phyloP scores from a whole-genome alignment of 2,329 filamentous ascomycete species.

The Pseudocercospora ulei region DNA sequence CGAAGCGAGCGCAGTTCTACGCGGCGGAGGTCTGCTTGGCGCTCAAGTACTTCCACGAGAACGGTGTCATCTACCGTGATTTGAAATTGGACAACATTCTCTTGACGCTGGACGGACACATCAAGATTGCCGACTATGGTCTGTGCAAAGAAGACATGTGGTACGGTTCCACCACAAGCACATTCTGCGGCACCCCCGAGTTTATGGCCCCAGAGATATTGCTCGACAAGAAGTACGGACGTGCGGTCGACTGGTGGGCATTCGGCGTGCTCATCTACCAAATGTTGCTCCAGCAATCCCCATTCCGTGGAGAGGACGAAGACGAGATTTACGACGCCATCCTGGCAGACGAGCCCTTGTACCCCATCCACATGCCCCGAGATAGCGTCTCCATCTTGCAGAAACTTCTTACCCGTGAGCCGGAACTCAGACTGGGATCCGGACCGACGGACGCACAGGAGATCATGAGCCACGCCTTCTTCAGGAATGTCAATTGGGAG shows the following conservation, averaged over 20 bases:
- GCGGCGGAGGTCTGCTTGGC: conserved; percentile 94
- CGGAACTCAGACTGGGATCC: conserved; percentile 81
- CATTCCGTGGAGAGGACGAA: conserved; percentile 96
- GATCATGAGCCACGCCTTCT: conserved; percentile 98
- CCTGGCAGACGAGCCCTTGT: conserved; percentile 90
- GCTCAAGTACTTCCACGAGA: conserved; percentile 98
- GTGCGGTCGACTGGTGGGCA: conserved; percentile 98
- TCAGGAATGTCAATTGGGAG: conserved; percentile 96
- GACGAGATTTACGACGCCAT: conserved; percentile 99
- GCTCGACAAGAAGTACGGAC: conserved; percentile 94
- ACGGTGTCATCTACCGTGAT: conserved; percentile 91
- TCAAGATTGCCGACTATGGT: conserved; percentile 98
- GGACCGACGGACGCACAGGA: conserved; percentile 96
- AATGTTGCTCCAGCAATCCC: conserved; percentile 97
- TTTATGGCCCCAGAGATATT: conserved; percentile 99
- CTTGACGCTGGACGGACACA: conserved; percentile 86
- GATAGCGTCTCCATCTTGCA: conserved; percentile 96
- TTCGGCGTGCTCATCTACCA: conserved; percentile 99
- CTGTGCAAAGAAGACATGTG: conserved; percentile 99
- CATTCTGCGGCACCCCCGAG: conserved; percentile 98
- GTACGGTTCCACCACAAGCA: conserved; percentile 93
- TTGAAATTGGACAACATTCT: conserved; percentile 81
- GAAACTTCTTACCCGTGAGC: conserved; percentile 91
- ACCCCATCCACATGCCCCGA: conserved; percentile 96
- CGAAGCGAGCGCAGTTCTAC: conserved; percentile 95